Percentiles rank a stretch among this genome's conserved stretches.
phyloP scores from a whole-genome alignment of 331 rosid species.

The Cucumis variabilis region DNA sequence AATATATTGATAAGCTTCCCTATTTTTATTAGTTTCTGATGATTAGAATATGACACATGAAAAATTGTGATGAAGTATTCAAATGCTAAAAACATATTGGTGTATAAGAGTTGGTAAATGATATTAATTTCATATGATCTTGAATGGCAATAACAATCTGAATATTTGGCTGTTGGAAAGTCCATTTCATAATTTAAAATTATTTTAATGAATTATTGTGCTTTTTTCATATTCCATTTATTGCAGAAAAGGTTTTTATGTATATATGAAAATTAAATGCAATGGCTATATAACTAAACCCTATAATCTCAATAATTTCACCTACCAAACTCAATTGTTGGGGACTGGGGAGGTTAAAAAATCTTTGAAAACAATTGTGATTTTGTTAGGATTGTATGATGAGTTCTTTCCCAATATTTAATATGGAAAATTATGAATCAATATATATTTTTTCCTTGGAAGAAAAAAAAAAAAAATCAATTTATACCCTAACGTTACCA shows the following conservation, averaged over 20 bases:
- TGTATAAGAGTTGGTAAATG: not conserved
- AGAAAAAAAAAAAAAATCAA: too few species aligned
- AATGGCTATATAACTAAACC: not conserved
- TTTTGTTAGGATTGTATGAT: too few species aligned
- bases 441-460: too few species aligned
- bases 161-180: not conserved
- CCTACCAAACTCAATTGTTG: constrained; percentile 1
- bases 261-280: constrained; percentile 11
- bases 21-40: not conserved
- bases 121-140: not conserved
- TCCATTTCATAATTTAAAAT: constrained; percentile 8
- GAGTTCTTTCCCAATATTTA: too few species aligned
- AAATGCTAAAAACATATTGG: not conserved
- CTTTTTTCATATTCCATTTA: not conserved
- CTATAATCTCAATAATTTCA: constrained; percentile 9
- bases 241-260: not conserved
- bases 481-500: too few species aligned
- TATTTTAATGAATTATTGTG: constrained; percentile 19
- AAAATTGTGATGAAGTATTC: too few species aligned
- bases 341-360: too few species aligned
- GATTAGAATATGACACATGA: not conserved
- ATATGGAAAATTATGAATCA: too few species aligned
- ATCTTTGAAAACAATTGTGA: too few species aligned
- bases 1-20: too few species aligned
- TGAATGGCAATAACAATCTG: not conserved